Base-by-base conservation (phyloP, 441 rosid species). In the Corymbia calophylla region DNA sequence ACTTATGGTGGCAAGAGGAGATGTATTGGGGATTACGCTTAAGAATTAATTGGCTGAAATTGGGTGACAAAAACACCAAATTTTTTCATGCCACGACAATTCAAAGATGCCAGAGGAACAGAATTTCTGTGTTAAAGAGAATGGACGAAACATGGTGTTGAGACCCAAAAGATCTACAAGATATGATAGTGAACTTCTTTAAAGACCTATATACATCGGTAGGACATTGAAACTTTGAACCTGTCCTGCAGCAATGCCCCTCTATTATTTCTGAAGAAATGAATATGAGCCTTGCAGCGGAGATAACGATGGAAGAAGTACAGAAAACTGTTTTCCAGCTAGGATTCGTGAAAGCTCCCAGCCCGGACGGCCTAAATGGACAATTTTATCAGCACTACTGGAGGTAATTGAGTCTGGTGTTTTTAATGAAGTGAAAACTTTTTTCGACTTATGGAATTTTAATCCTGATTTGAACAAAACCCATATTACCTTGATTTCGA, bases 61-160 rank as follows among this genome's bases (percentile, higher is more conserved):
- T 16, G 17, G 68, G 68, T 16, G 4, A 29, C 17, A 62, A 29
- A 62, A 62, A 62, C 5, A 13, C 2, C 1, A 27, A 12, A 0
- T 6, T 27, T 11, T 13, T 62, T 25, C 68, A 29, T 6, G n/a
- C 16, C n/a, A 29, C n/a, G 9, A 29, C 9, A 25, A 62, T 62
- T 29, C 18, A 29, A 62, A 62, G 32, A 27, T 4, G 1, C 12
- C 1, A 62, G 5, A 62, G 68, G 31, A 62, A 62, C 15, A 62
- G 14, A 62, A 0, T 29, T 5, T 13, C 68, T 29, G 13, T 29
- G 68, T 6, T 62, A 62, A 29, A 6, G 18, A 27, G 31, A 29
- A 62, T 11, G 32, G 32, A 62, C 13, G n/a, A 62, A 13, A 29
- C 1, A 1, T 13, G 32, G 9, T 62, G 68, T 27, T 2, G 0